phyloP scores from a whole-genome alignment of 1,284 basidiomycete species.

The Pholiota adiposa region DNA sequence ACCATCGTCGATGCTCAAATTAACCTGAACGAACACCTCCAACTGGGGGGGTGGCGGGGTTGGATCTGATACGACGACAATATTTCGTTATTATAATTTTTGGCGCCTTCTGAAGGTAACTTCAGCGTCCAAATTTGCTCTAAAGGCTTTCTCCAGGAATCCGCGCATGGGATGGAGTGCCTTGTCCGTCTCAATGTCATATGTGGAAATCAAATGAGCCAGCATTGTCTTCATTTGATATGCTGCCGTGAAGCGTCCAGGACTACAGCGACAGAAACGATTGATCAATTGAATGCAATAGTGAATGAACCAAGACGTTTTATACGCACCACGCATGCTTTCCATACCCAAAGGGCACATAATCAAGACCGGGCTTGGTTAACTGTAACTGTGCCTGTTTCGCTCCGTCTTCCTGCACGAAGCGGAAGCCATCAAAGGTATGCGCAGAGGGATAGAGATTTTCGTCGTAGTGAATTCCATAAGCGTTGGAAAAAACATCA shows the following conservation, averaged over 20 bases:
- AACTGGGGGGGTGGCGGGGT: too few relatives aligned
- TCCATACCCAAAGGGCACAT: slow-evolving; percentile 47
- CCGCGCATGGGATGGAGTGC: slow-evolving; percentile 2
- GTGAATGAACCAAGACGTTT: not conserved
- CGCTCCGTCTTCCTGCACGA: slow-evolving; percentile 12
- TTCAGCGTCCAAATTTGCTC: slow-evolving; percentile 5
- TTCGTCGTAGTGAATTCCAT: slow-evolving; percentile 36
- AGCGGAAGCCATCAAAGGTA: slow-evolving; percentile 37
- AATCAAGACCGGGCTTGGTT: slow-evolving; percentile 30
- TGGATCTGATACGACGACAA: not conserved
- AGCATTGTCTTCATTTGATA: slow-evolving; percentile 43
- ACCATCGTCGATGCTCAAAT: too few relatives aligned
- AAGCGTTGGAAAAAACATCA: slow-evolving; percentile 30
- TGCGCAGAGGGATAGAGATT: slow-evolving; percentile 31
- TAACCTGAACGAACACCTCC: too few relatives aligned
- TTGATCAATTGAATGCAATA: not conserved
- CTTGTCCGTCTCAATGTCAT: slow-evolving; percentile 32
- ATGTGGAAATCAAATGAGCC: slow-evolving; percentile 40
- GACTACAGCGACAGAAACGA: slow-evolving; percentile 21
- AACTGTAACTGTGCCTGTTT: slow-evolving; percentile 12
- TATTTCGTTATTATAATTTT: not conserved
- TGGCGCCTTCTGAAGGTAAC: slow-evolving; percentile 10
- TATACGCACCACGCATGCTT: slow-evolving; percentile 40
- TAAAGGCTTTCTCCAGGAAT: slow-evolving; percentile 11
- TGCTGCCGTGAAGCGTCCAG: slow-evolving; percentile 40